Evolutionary conservation across 331 rosid genomes (phyloP).

Genomic region (Quercus lobata): DNA sequence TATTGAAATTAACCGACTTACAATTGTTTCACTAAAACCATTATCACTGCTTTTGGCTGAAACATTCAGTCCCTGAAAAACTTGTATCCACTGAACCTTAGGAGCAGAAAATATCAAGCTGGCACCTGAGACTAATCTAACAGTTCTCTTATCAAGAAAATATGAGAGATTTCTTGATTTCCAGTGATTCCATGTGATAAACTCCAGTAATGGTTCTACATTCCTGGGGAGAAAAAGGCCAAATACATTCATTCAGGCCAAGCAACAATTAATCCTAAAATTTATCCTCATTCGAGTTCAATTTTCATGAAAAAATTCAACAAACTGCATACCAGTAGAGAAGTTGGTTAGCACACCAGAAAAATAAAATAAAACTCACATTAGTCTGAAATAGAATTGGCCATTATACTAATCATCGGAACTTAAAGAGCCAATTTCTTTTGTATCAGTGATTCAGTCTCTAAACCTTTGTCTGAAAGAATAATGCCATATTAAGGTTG

Average conservation of each 20-base stretch:
- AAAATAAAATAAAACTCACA: neutral
- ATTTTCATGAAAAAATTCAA: neutral
- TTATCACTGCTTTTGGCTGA: slow-evolving; percentile 9
- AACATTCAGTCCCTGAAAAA: slow-evolving; percentile 15
- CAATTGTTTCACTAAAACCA: slow-evolving; percentile 20
- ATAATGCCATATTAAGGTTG: neutral
- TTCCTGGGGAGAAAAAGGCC: slow-evolving; percentile 22
- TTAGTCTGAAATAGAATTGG: neutral
- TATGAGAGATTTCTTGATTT: slow-evolving; percentile 26
- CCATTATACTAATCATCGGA: neutral
- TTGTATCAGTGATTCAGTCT: neutral
- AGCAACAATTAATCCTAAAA: neutral
- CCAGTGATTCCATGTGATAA: slow-evolving; percentile 32
- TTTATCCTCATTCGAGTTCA: neutral
- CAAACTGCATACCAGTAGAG: neutral
- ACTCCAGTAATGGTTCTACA: slow-evolving; percentile 26
- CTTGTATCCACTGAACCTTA: slow-evolving; percentile 36
- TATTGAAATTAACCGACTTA: slow-evolving; percentile 11
- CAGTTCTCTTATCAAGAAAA: slow-evolving; percentile 32
- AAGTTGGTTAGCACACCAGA: neutral
- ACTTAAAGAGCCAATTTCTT: neutral
- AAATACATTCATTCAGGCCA: slow-evolving; percentile 2
- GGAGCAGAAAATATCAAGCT: slow-evolving; percentile 40
- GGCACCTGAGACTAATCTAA: slow-evolving; percentile 41
- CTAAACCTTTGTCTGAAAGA: neutral